Evolutionary conservation across 2,329 filamentous ascomycete species (phyloP).

Genomic region (Lachnellula occidentalis): DNA sequence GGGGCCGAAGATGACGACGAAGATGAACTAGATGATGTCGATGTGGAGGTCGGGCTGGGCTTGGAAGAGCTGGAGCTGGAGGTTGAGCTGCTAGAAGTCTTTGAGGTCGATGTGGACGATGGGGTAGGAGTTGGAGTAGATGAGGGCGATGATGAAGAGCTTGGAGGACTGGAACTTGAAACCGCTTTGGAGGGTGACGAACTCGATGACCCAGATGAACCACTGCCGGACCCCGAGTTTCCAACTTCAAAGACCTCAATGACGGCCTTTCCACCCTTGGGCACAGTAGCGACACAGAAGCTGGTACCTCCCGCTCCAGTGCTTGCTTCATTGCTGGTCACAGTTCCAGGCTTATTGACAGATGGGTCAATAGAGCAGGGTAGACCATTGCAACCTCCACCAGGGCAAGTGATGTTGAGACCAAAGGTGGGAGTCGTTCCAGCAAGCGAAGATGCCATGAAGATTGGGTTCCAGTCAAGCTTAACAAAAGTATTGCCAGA

Average conservation of each 20-base stretch:
- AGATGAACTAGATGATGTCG: slow-evolving; percentile 6
- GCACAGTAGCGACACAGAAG: slow-evolving; percentile 74
- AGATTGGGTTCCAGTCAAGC: slow-evolving; percentile 74
- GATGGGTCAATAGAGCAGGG: slow-evolving; percentile 67
- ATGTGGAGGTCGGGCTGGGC: slow-evolving; percentile 7
- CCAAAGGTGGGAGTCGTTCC: slow-evolving; percentile 59
- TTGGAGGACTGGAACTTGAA: slow-evolving; percentile 23
- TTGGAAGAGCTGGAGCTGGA: slow-evolving; percentile 14
- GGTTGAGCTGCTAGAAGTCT: slow-evolving; percentile 4
- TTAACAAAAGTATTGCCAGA: slow-evolving; percentile 67
- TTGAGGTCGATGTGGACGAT: slow-evolving; percentile 9
- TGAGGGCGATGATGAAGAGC: slow-evolving; percentile 20
- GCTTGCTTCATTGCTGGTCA: slow-evolving; percentile 49
- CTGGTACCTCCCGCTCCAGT: slow-evolving; percentile 61
- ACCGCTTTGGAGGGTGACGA: slow-evolving; percentile 20
- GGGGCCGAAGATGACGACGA: slow-evolving; percentile 15
- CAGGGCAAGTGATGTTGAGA: slow-evolving; percentile 63
- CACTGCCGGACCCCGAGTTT: slow-evolving; percentile 7
- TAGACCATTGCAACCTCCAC: slow-evolving; percentile 62
- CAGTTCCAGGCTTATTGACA: slow-evolving; percentile 48
- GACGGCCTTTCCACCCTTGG: slow-evolving; percentile 59
- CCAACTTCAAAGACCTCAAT: slow-evolving; percentile 55
- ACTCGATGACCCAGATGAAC: slow-evolving; percentile 8
- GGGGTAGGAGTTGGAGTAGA: slow-evolving; percentile 21
- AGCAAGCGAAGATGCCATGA: slow-evolving; percentile 48